These are phyloP conservation scores for Penicillium ucsense DNA, from an alignment of 495 filamentous ascomycete species.

Conservation along the genomic window DNA sequence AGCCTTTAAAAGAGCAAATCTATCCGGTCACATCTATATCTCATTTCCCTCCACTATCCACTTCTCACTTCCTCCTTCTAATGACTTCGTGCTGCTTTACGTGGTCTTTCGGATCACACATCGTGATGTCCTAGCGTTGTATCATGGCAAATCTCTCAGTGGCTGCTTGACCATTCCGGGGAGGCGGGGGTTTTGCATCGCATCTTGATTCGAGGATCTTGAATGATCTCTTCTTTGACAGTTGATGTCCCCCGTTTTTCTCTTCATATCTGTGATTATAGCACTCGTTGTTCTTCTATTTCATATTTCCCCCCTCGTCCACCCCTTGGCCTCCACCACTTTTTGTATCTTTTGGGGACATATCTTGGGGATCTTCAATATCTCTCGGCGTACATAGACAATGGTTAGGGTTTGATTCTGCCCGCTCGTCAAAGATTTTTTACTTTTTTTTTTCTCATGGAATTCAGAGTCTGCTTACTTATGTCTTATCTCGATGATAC, in stretches of 20 bases:
- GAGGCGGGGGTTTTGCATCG: too few relatives aligned
- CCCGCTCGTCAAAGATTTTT: constrained; percentile 2
- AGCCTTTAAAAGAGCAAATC: too few relatives aligned
- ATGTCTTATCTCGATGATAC: neutral
- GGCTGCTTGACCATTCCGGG: constrained; percentile 1
- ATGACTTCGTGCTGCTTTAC: constrained; percentile 26
- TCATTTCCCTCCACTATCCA: neutral
- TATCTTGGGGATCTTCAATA: constrained; percentile 11
- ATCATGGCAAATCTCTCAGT: constrained; percentile 14
- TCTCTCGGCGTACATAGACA: constrained; percentile 20
- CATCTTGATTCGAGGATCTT: too few relatives aligned
- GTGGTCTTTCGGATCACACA: constrained; percentile 12
- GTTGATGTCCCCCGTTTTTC: too few relatives aligned
- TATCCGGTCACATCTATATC: too few relatives aligned
- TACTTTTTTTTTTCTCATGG: neutral
- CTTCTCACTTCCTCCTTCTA: constrained; percentile 2
- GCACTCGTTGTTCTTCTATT: neutral
- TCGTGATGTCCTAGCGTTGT: constrained; percentile 23
- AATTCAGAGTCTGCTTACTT: neutral
- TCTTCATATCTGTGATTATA: too few relatives aligned
- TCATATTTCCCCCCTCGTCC: constrained; percentile 2
- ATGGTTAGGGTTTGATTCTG: constrained; percentile 10
- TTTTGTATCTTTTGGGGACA: constrained; percentile 6
- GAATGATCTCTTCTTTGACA: too few relatives aligned
- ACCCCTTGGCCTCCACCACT: neutral